phyloP scores from a whole-genome alignment of 2,329 filamentous ascomycete genomes.

The Aureobasidium sp. region DNA sequence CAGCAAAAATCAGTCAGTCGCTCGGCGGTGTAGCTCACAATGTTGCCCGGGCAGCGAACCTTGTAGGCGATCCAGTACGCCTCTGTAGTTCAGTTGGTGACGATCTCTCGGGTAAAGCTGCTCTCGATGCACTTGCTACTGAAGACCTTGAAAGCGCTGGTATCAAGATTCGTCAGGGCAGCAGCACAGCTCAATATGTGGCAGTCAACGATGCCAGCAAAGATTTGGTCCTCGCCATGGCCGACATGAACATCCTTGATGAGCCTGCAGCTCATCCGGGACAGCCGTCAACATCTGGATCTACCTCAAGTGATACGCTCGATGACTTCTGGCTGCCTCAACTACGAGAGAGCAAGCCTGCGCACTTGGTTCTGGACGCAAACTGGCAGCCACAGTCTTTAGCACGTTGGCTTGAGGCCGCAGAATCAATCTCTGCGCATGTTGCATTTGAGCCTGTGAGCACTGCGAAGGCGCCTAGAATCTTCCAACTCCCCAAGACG shows the following conservation, averaged over 20 bases:
- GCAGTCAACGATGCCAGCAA: conserved; percentile 79
- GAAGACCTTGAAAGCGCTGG: conserved; percentile 58
- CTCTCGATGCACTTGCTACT: conserved; percentile 57
- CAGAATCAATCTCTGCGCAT: conserved; percentile 47
- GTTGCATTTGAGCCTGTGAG: conserved; percentile 89
- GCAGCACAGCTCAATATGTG: conserved; percentile 82
- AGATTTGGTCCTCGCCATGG: conserved; percentile 85
- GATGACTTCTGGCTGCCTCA: conserved; percentile 54
- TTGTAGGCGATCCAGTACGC: conserved; percentile 57
- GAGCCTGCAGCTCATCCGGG: conserved; percentile 11
- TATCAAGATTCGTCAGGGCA: conserved; percentile 49
- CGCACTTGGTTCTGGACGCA: conserved; percentile 76
- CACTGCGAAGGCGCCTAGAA: conserved; percentile 62
- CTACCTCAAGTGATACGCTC: conserved; percentile 44
- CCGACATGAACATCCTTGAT: conserved; percentile 82
- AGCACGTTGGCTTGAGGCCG: conserved; percentile 58
- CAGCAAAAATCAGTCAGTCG: conserved; percentile 69
- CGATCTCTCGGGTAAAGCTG: conserved; percentile 68
- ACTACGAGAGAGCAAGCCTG: conserved; percentile 52
- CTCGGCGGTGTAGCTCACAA: conserved; percentile 91
- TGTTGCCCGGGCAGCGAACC: conserved; percentile 75
- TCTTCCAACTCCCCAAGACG: conserved; percentile 48
- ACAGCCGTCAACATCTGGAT: conserved; percentile 8
- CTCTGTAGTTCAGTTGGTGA: conserved; percentile 77
- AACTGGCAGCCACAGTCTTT: conserved; percentile 71